Evolutionary conservation across 1,284 basidiomycete genomes (phyloP), one percentile per base, ranked within the genome.

Genomic region (Microbotryum lychnidis-dioicae): DNA sequence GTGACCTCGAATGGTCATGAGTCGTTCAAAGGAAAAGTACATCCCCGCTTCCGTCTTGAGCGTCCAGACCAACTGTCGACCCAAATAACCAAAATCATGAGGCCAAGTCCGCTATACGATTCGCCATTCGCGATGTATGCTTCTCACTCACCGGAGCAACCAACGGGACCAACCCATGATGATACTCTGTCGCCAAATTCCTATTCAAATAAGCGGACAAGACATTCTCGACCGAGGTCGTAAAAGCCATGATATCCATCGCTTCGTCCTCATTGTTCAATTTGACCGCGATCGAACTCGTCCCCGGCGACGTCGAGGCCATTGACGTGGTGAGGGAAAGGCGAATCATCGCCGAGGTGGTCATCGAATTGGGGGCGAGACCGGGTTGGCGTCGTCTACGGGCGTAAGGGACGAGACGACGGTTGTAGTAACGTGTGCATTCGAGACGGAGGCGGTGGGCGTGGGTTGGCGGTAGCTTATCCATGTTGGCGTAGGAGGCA

Each of bases 21-120:
- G 67, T 33, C 62, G 65, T 48, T 74, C 73, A 60, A 75, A 75
- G 7, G 73, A 72, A 62, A 75, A 75, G 66, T 71, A 75, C 69
- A 75, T 73, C 25, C 74, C 74, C 16, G 74, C 72, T 56, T 75
- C 74, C 1, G 72, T 73, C 4, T 71, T 67, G 1, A 75, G 67
- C 50, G 73, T 75, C 55, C 73, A 70, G 4, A 74, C 73, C 50
- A 75, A 75, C 16, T 73, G 73, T 12, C n/a, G n/a, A 20, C 23
- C 0, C 9, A 18, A 31, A 31, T 8, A 31, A 31, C 31, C 31
- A 31, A 10, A 31, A 9, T 10, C 31, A 31, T 31, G 31, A 31
- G 31, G 31, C 8, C 31, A 10, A 31, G 31, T 31, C 31, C 9
- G 29, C 27, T 3, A 44, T 23, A 16, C 14, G 54, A 55, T 31